These are phyloP conservation scores for Nectriaceae sp. DNA, from an alignment of 2,329 filamentous ascomycete genomes.

Conservation along the genomic window DNA sequence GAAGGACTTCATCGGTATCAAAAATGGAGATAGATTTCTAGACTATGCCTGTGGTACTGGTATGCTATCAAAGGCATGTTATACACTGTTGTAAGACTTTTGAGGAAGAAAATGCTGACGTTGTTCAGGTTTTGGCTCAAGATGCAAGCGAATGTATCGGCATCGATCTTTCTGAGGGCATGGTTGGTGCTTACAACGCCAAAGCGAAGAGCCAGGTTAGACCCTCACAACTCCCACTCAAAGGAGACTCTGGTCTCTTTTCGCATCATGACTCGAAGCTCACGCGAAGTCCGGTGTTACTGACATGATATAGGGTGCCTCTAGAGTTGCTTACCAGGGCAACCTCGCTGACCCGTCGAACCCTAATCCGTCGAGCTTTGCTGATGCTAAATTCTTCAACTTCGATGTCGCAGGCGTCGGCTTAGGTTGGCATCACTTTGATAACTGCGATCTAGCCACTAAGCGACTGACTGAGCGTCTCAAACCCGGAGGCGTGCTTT, in stretches of 20 bases:
- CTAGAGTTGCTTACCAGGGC: slow-evolving; percentile 59
- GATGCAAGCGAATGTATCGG: slow-evolving; percentile 59
- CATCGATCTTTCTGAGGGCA: slow-evolving; percentile 70
- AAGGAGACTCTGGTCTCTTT: neutral
- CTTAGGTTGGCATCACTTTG: slow-evolving; percentile 68
- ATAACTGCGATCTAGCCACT: slow-evolving; percentile 62
- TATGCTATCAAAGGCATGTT: slow-evolving; percentile 60
- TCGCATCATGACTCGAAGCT: neutral
- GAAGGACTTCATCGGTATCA: slow-evolving; percentile 62
- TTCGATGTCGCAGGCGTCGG: slow-evolving; percentile 70
- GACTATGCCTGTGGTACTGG: slow-evolving; percentile 80
- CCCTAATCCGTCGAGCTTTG: slow-evolving; percentile 55
- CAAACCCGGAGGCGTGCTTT: slow-evolving; percentile 64
- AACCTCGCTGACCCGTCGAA: slow-evolving; percentile 54
- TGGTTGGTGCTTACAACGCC: slow-evolving; percentile 69
- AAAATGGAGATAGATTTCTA: slow-evolving; percentile 54
- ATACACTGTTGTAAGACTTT: neutral
- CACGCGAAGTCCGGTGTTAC: neutral
- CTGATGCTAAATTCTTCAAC: slow-evolving; percentile 62
- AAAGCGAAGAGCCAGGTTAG: slow-evolving; percentile 56
- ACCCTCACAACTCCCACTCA: neutral
- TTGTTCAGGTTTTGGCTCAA: slow-evolving; percentile 21
- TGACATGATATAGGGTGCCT: slow-evolving; percentile 13
- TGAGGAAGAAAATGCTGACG: slow-evolving; percentile 1
- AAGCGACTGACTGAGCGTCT: slow-evolving; percentile 61